These are phyloP conservation scores for Murraya paniculata DNA, from an alignment of 345 rosid genomes.

Conservation along the genomic window DNA sequence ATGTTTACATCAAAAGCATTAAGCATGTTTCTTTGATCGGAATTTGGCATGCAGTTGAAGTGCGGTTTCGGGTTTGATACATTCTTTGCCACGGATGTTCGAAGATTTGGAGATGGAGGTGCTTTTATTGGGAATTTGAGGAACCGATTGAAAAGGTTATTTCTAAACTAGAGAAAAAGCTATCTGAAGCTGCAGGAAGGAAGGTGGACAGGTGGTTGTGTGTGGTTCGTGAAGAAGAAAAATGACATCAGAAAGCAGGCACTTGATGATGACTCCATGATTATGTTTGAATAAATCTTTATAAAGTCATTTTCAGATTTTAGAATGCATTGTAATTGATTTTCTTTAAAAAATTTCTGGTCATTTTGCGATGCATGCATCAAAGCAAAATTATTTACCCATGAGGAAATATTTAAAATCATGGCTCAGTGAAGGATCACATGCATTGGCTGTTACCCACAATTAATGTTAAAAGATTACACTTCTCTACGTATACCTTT, in stretches of 20 bases:
- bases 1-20: neutral
- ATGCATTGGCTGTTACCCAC: too few species aligned
- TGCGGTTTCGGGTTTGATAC: slow-evolving; percentile 85
- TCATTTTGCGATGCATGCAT: too few species aligned
- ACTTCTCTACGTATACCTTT: too few species aligned
- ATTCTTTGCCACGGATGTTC: slow-evolving; percentile 82
- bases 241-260: slow-evolving; percentile 90
- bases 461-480: too few species aligned
- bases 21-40: neutral
- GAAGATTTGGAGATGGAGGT: slow-evolving; percentile 95
- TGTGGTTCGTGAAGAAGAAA: slow-evolving; percentile 91
- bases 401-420: too few species aligned
- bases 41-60: slow-evolving; percentile 54
- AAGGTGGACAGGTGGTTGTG: slow-evolving; percentile 43
- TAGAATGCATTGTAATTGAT: too few species aligned
- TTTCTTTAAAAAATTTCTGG: too few species aligned
- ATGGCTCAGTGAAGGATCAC: too few species aligned
- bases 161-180: slow-evolving; percentile 73
- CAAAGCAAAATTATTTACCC: too few species aligned
- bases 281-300: neutral
- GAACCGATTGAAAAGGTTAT: slow-evolving; percentile 74
- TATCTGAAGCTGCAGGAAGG: slow-evolving; percentile 76
- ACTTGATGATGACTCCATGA: neutral
- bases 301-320: too few species aligned
- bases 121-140: slow-evolving; percentile 82